Evolutionary conservation across 106 monocot genomes (phyloP).

Genomic region (Dendrobium chrysotoxum): DNA sequence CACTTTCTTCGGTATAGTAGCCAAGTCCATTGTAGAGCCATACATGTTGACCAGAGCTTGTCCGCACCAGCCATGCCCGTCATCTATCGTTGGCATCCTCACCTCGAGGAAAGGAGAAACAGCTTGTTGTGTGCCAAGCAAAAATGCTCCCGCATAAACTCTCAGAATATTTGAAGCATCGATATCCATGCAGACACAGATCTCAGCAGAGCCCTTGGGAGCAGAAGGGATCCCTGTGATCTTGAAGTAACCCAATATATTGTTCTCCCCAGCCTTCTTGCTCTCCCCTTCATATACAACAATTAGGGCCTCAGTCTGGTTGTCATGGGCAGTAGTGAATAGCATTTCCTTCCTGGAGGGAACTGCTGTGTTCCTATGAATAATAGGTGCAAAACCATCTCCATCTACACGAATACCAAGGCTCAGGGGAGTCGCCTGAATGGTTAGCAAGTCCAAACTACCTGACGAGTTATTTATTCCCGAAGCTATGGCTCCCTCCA

Average conservation of each 20-base stretch:
- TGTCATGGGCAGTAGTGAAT: constrained; percentile 56
- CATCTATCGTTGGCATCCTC: constrained; percentile 65
- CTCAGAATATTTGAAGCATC: constrained; percentile 57
- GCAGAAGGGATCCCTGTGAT: constrained; percentile 49
- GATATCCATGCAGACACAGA: constrained; percentile 70
- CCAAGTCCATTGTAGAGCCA: constrained; percentile 39
- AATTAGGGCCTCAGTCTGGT: constrained; percentile 66
- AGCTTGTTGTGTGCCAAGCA: constrained; percentile 3
- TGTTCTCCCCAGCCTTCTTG: constrained; percentile 40
- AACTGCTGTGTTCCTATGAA: constrained; percentile 55
- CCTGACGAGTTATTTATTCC: constrained; percentile 50
- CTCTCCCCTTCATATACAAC: constrained; percentile 72
- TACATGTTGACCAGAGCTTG: constrained; percentile 46
- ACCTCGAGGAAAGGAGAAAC: constrained; percentile 51
- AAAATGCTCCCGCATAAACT: constrained; percentile 45
- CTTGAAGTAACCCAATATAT: constrained; percentile 71
- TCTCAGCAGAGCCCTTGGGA: constrained; percentile 53
- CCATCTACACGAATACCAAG: constrained; percentile 58
- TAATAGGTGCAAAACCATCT: constrained; percentile 25
- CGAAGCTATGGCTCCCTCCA: constrained; percentile 71
- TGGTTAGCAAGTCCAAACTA: constrained; percentile 59
- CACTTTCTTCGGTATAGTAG: constrained; percentile 27
- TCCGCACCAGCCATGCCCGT: constrained; percentile 64
- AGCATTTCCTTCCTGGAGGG: constrained; percentile 61
- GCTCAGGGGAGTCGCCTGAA: constrained; percentile 52